phyloP scores from a whole-genome alignment of 2,329 filamentous ascomycete species.

The Aspergillus eucalypticola region DNA sequence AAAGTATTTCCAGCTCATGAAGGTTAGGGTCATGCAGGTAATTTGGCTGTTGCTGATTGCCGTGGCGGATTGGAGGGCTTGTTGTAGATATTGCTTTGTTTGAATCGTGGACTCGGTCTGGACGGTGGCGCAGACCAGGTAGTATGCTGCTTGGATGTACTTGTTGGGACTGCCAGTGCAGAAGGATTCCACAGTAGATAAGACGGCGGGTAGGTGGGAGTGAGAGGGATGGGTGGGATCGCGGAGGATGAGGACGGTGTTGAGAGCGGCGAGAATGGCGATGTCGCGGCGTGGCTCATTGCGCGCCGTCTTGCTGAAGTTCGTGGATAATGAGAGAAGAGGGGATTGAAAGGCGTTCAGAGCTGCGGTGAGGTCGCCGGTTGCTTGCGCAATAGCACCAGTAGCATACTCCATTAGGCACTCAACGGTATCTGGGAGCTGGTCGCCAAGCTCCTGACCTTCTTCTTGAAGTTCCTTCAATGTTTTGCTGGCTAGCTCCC shows the following conservation, averaged over 20 bases:
- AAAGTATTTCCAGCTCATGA: conserved; percentile 83
- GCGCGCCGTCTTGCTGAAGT: conserved; percentile 40
- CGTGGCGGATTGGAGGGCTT: conserved; percentile 69
- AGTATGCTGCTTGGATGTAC: conserved; percentile 75
- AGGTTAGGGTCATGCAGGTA: conserved; percentile 77
- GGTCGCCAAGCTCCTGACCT: conserved; percentile 46
- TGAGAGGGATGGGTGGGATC: conserved; percentile 60
- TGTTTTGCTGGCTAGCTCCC: conserved; percentile 62
- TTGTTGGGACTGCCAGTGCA: conserved; percentile 70
- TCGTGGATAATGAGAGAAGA: conserved; percentile 56
- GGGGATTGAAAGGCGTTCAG: conserved; percentile 65
- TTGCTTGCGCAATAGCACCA: conserved; percentile 75
- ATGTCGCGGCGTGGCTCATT: conserved; percentile 63
- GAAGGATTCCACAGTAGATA: conserved; percentile 66
- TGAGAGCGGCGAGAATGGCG: conserved; percentile 63
- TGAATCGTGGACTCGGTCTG: conserved; percentile 69
- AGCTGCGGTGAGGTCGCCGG: conserved; percentile 70
- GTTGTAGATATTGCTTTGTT: conserved; percentile 75
- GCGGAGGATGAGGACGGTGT: conserved; percentile 72
- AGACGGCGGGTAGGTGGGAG: conserved; percentile 58
- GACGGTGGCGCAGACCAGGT: conserved; percentile 71
- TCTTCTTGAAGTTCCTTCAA: conserved; percentile 56
- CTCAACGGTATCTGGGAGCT: conserved; percentile 44
- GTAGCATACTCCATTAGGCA: conserved; percentile 69
- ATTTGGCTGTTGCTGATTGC: conserved; percentile 73